Evolutionary conservation across 345 rosid genomes (phyloP).

Genomic region (Salix arbutifolia): DNA sequence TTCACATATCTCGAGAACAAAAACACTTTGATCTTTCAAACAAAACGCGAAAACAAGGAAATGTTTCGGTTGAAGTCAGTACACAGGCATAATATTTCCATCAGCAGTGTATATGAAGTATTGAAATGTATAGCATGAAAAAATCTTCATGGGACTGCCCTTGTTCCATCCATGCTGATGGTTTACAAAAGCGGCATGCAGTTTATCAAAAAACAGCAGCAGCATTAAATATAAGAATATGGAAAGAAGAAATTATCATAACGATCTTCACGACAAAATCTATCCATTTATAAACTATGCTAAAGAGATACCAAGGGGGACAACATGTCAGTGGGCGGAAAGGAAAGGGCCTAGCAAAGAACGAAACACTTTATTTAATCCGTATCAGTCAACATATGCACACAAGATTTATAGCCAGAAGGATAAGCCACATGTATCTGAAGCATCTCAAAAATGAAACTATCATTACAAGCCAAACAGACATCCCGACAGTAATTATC

Average conservation of each 20-base stretch:
- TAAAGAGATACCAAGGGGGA: constrained; percentile 15
- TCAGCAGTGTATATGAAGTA: not conserved
- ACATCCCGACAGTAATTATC: constrained; percentile 17
- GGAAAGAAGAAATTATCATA: constrained; percentile 1
- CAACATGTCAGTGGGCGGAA: constrained; percentile 21
- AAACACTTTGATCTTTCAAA: not conserved
- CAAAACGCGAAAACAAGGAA: not conserved
- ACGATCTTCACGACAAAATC: constrained; percentile 23
- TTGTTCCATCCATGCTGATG: not conserved
- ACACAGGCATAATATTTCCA: not conserved
- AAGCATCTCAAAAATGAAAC: constrained; percentile 20
- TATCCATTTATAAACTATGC: not conserved
- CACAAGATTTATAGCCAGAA: constrained; percentile 19
- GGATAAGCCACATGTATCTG: constrained; percentile 13
- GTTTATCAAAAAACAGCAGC: not conserved
- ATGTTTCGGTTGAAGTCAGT: not conserved
- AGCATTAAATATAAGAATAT: constrained; percentile 4
- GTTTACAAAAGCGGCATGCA: constrained; percentile 5
- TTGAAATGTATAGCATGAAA: not conserved
- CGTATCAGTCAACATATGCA: constrained; percentile 19
- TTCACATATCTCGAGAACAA: not conserved
- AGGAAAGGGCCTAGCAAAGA: constrained; percentile 13
- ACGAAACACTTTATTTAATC: constrained; percentile 15
- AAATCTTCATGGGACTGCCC: constrained; percentile 1
- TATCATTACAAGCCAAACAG: constrained; percentile 18